phyloP scores from a whole-genome alignment of 2,329 filamentous ascomycete species.

The Fusarium ramigenum region DNA sequence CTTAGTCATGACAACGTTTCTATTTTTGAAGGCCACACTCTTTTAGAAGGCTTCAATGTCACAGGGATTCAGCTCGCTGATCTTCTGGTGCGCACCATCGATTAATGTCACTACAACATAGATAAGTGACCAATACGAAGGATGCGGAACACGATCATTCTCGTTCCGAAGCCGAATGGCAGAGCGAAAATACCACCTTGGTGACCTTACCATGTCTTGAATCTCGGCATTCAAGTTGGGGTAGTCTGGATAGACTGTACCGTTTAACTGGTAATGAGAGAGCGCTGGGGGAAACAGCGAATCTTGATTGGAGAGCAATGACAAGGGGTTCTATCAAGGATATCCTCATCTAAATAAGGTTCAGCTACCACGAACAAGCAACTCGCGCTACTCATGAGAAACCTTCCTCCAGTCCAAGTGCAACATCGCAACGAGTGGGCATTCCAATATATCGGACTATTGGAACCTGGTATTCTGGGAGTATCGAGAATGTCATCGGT shows the following conservation, averaged over 20 bases:
- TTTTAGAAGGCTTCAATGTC: neutral
- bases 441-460: slow-evolving; percentile 1
- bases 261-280: slow-evolving; percentile 16
- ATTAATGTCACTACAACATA: neutral
- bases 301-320: slow-evolving; percentile 34
- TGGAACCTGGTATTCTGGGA: neutral
- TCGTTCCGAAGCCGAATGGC: slow-evolving; percentile 8
- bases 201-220: slow-evolving; percentile 20
- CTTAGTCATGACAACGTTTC: slow-evolving; percentile 49
- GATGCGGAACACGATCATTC: neutral
- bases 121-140: neutral
- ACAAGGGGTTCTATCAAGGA: slow-evolving; percentile 18
- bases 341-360: slow-evolving; percentile 38
- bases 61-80: slow-evolving; percentile 5
- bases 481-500: neutral
- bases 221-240: slow-evolving; percentile 22
- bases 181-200: slow-evolving; percentile 20
- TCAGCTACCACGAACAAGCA: slow-evolving; percentile 20
- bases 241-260: slow-evolving; percentile 18
- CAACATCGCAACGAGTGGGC: neutral
- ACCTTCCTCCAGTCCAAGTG: slow-evolving; percentile 5
- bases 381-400: slow-evolving; percentile 20
- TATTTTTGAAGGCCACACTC: neutral
- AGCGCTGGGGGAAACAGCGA: slow-evolving; percentile 3
- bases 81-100: neutral